Evolutionary conservation across 805 yeast species (phyloP), one percentile per base, ranked within the genome.

Genomic region (Suhomyces xylopsoci): DNA sequence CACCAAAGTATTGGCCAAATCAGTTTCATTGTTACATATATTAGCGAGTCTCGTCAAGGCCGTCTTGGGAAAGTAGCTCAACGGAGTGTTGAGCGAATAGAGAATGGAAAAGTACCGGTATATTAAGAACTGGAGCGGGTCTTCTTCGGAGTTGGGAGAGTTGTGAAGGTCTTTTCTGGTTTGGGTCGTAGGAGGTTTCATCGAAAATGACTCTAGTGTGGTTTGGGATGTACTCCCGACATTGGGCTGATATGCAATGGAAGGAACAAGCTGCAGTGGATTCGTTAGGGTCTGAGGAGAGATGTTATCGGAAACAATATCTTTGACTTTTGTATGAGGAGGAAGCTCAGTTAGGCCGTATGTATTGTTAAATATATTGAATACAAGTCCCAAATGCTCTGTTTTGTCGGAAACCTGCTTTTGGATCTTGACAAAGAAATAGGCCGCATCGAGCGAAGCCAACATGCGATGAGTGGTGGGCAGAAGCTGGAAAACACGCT

Each of bases 31-130:
- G 2, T 56, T 55, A 53, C 83, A 79, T 56, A 82, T 62, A 20
- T 74, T 74, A 46, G 65, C 70, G 48, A 81, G 64, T 49, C 85
- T 64, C 10, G 78, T 63, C 38, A 83, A 63, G 4, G 81, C 77
- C 0, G 85, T 80, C 56, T 83, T 83, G 66, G 66, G 79, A 69
- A 61, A 75, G 55, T 76, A 76, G 43, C 67, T 70, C 43, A 76
- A 62, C 1, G 80, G 79, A 1, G 73, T 74, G 3, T 63, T 65
- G 26, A 73, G 64, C 3, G 77, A 71, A 54, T 76, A 76, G 5
- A 76, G 61, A 2, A 69, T 71, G 48, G 60, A 61, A 53, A 58
- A 71, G 58, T 76, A 76, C 36, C 78, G 59, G 1, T 70, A 60
- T 19, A 43, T 50, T n/a, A 76, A 56, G 50, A 71, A 76, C 3